A percentile compares a stretch with the other conserved stretches of the same genome.
phyloP scores from a whole-genome alignment of 176 grass and related monocot genomes.

The Rhipidocladum racemiflorum region DNA sequence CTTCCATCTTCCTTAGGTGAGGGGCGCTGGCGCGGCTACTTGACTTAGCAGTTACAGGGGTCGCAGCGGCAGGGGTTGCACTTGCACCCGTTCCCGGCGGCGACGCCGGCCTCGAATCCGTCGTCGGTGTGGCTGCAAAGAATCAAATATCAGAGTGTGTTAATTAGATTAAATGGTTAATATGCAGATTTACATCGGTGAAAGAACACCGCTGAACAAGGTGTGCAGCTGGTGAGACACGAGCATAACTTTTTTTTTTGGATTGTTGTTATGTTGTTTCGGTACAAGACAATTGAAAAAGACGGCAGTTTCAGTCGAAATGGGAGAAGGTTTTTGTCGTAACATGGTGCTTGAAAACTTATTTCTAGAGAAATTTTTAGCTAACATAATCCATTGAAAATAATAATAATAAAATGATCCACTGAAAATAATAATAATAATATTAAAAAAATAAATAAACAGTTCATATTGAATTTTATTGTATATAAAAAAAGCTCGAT shows the following conservation, averaged over 20 bases:
- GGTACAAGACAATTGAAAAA: not conserved
- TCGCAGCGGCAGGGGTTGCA: constrained; percentile 65
- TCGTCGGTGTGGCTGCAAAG: constrained; percentile 34
- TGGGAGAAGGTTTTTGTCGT: not conserved
- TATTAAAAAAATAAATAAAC: no score
- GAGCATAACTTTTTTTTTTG: not conserved
- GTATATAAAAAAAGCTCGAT: no score
- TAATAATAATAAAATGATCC: no score
- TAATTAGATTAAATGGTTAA: not conserved
- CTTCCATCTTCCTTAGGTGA: not conserved
- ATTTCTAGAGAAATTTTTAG: no score
- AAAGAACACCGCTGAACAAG: not conserved
- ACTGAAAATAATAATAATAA: no score
- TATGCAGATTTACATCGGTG: not conserved
- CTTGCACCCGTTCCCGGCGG: constrained; percentile 66
- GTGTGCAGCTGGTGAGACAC: not conserved
- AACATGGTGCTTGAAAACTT: not conserved
- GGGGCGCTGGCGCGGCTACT: not conserved
- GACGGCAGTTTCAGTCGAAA: not conserved
- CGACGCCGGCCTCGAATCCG: constrained; percentile 33
- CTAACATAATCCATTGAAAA: no score
- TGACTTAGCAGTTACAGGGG: constrained; percentile 82
- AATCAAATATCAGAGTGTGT: not conserved
- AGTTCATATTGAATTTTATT: no score
- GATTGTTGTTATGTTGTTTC: not conserved